Percentiles rank a stretch among this genome's conserved stretches.
These are phyloP conservation scores for Tricharina praecox DNA, from an alignment of 495 filamentous ascomycete species.

Conservation along the genomic window DNA sequence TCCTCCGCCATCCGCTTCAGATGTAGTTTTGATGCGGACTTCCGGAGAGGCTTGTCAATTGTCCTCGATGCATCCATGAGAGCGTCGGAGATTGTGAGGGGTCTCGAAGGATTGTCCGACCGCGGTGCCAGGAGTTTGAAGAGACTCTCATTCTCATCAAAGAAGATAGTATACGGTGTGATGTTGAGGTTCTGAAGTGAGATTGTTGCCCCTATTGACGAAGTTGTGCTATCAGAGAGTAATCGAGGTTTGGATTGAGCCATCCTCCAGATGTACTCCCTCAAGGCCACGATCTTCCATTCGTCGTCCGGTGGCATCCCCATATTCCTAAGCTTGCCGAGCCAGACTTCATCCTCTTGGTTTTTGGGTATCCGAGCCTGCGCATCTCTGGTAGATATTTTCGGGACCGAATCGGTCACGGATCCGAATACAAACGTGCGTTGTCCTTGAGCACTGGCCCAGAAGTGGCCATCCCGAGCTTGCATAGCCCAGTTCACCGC, in stretches of 20 bases:
- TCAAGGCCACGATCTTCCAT: constrained; percentile 66
- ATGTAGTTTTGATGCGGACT: constrained; percentile 30
- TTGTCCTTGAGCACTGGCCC: constrained; percentile 54
- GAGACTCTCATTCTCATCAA: constrained; percentile 47
- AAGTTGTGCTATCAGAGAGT: constrained; percentile 28
- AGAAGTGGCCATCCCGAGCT: constrained; percentile 63
- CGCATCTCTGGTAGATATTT: constrained; percentile 19
- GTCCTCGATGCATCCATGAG: constrained; percentile 82
- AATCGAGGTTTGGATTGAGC: constrained; percentile 51
- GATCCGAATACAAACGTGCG: constrained; percentile 48
- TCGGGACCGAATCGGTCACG: constrained; percentile 31
- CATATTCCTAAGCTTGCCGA: constrained; percentile 62
- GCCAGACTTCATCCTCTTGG: constrained; percentile 65
- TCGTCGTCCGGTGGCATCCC: constrained; percentile 78
- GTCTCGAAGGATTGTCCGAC: constrained; percentile 30
- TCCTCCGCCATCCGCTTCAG: constrained; percentile 7
- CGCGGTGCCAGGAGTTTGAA: constrained; percentile 13
- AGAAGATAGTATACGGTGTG: constrained; percentile 76
- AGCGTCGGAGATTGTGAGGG: constrained; percentile 75
- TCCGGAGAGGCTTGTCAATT: constrained; percentile 51
- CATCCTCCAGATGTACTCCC: constrained; percentile 84
- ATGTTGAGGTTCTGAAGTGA: constrained; percentile 52
- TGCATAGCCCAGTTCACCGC: constrained; percentile 75
- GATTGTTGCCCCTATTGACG: constrained; percentile 49
- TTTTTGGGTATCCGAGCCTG: constrained; percentile 19